phyloP scores from a whole-genome alignment of 129 eudicot genomes.

The Helichrysum umbraculigerum region DNA sequence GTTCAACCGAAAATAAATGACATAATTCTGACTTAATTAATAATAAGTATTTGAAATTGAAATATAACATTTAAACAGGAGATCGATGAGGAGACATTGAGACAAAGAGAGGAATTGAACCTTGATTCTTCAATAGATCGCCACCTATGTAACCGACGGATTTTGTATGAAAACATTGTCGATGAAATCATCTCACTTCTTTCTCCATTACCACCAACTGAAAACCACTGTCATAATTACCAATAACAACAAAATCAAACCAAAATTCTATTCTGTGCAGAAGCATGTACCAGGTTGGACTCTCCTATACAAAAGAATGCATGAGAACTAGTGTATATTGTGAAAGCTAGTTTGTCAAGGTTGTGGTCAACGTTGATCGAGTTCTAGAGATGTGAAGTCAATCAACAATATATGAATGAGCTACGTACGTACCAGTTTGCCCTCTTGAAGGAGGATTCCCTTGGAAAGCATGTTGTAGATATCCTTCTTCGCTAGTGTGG shows the following conservation, averaged over 20 bases:
- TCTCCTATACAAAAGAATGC: neutral
- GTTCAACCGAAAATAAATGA: too few relatives aligned
- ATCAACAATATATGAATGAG: too few relatives aligned
- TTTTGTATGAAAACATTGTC: slow-evolving; percentile 3
- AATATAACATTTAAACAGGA: too few relatives aligned
- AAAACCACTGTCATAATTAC: slow-evolving; percentile 2
- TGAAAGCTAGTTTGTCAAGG: too few relatives aligned
- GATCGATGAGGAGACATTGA: too few relatives aligned
- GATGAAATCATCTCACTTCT: slow-evolving; percentile 20
- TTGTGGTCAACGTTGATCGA: too few relatives aligned
- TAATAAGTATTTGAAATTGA: too few relatives aligned
- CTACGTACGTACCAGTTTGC: neutral
- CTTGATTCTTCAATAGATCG: slow-evolving; percentile 12
- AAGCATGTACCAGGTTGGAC: neutral
- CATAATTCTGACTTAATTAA: too few relatives aligned
- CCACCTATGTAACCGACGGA: slow-evolving; percentile 11
- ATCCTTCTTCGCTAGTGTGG: neutral
- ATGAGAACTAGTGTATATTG: too few relatives aligned
- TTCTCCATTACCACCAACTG: slow-evolving; percentile 9
- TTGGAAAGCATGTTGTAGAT: slow-evolving; percentile 12
- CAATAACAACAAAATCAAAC: neutral
- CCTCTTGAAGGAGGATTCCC: slow-evolving; percentile 2
- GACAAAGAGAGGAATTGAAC: neutral
- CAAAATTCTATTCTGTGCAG: neutral
- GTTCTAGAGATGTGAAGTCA: too few relatives aligned